Evolutionary conservation across 352 stramenopile genomes (phyloP).

Genomic region (Blastocystis sp.): DNA sequence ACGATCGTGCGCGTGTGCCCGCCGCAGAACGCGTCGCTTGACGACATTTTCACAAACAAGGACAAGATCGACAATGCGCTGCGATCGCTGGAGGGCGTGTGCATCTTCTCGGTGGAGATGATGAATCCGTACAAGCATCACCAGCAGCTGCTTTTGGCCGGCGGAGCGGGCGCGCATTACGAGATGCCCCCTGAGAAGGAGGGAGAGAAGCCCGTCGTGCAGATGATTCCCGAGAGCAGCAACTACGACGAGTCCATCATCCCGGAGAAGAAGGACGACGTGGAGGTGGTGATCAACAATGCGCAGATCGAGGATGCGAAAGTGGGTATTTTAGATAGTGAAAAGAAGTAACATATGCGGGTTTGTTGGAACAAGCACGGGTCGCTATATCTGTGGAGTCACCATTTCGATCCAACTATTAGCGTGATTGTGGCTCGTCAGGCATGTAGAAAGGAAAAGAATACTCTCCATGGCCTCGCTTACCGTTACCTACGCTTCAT

Average conservation of each 20-base stretch:
- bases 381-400: neutral
- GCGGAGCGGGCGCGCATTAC: neutral
- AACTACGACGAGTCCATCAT: conserved; percentile 60
- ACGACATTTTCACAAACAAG: conserved; percentile 54
- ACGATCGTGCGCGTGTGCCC: conserved; percentile 50
- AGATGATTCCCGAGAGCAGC: conserved; percentile 64
- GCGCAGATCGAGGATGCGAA: neutral
- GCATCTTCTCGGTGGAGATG: conserved; percentile 59
- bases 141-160: conserved; percentile 28
- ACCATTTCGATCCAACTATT: conserved; percentile 66
- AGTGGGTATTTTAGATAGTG: neutral
- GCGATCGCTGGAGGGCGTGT: conserved; percentile 40
- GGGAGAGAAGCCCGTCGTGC: conserved; percentile 23
- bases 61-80: conserved; percentile 49
- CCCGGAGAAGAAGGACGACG: conserved; percentile 49
- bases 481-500: neutral
- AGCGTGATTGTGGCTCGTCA: conserved; percentile 45
- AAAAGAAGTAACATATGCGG: neutral
- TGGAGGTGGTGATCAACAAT: conserved; percentile 56
- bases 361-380: neutral
- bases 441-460: conserved; percentile 44
- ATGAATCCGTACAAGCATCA: conserved; percentile 50
- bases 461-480: conserved; percentile 49
- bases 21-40: conserved; percentile 40
- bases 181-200: neutral